Evolutionary conservation across 805 yeast genomes (phyloP).

Genomic region (Kuraishia ogatae): DNA sequence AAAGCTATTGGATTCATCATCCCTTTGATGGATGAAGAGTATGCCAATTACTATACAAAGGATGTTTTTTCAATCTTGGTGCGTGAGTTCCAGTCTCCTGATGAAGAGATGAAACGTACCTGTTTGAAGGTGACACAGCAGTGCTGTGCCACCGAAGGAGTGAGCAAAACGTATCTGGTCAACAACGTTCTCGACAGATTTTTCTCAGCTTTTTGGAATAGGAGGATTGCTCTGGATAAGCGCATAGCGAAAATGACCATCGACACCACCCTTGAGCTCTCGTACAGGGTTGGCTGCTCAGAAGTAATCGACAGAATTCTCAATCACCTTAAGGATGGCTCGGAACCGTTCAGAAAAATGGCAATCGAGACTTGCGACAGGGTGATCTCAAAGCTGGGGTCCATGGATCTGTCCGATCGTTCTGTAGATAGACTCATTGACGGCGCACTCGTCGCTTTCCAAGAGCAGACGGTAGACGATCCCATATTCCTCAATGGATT

Average conservation of each 20-base stretch:
- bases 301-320: conserved; percentile 51
- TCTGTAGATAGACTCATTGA: conserved; percentile 63
- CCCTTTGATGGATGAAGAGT: conserved; percentile 82
- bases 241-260: conserved; percentile 52
- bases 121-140: conserved; percentile 61
- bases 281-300: conserved; percentile 59
- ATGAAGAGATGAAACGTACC: conserved; percentile 77
- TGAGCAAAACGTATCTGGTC: conserved; percentile 40
- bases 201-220: conserved; percentile 69
- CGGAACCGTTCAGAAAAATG: conserved; percentile 75
- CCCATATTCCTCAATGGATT: conserved; percentile 50
- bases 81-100: conserved; percentile 73
- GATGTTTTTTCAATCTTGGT: conserved; percentile 61
- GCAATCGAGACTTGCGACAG: conserved; percentile 61
- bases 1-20: conserved; percentile 72
- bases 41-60: conserved; percentile 66
- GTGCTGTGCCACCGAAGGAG: conserved; percentile 53
- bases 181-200: conserved; percentile 52
- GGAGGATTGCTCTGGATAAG: conserved; percentile 67
- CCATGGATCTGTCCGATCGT: conserved; percentile 52
- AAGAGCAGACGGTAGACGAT: conserved; percentile 62
- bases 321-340: conserved; percentile 63
- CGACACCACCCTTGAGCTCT: conserved; percentile 60
- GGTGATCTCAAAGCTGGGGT: conserved; percentile 41
- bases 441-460: conserved; percentile 73